Base-by-base conservation (phyloP, 345 rosid species). In the Ceriops zippeliana region DNA sequence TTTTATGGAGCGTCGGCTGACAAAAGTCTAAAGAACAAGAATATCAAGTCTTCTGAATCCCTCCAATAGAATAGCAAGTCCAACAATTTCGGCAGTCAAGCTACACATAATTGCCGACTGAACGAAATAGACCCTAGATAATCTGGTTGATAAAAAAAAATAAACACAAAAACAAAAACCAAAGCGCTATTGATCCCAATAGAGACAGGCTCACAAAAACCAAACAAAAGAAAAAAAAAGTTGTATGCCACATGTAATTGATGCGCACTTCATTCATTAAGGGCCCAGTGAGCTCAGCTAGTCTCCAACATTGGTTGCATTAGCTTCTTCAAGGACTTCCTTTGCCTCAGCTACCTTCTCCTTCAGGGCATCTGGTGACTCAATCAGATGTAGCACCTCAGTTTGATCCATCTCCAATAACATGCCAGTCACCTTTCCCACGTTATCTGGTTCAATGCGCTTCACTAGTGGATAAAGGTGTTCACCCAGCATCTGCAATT, bases 351-450 rank as follows among this genome's bases (percentile, higher is more conserved):
- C 81, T 35, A 90, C 90, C 79, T 89, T 92, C 22, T 76, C 80
- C 79, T 72, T 86, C 20, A 90, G 81, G 46, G 90, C 92, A 70
- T 83, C 91, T 0, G 86, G 90, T 54, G 98, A 84, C 72, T 88
- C 92, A 0, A 90, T 76, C 53, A 92, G 90, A 80, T 83, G 87
- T 4, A 87, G 73, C 19, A 88, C 86, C 84, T 92, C 98, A 0
- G 86, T 80, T 42, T 72, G 89, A 51, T 90, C 92, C 88, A 92
- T 90, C 82, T 90, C 96, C 70, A 92, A 74, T 70, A 92, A 61
- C 89, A 88, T 83, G 16, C 95, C 98, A 0, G 96, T 88, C 22
- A 92, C 91, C 82, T 90, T 88, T 0, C 82, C 81, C 6, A 63
- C 82, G 47, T 86, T 80, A n/a, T 70, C 80, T 17, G 86, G 88